Percentiles rank a stretch among this genome's conserved stretches.
These are phyloP conservation scores for Mortierella alpina DNA, from an alignment of 192 early-diverging fungal genomes.

Conservation along the genomic window DNA sequence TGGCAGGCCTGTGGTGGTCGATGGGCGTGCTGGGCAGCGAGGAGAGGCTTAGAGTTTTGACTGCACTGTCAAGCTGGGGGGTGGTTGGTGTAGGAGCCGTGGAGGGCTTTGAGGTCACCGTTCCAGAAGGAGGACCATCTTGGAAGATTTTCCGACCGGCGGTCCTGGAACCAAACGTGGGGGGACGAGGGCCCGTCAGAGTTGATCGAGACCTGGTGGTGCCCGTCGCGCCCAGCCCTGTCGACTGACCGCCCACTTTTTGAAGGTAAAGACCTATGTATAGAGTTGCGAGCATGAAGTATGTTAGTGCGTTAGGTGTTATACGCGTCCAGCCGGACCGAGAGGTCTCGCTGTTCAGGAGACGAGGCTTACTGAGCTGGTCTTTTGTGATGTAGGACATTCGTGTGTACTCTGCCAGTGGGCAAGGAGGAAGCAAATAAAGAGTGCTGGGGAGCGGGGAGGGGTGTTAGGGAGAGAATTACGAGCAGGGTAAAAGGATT, in stretches of 20 bases:
- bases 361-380: too few relatives aligned
- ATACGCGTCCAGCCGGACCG: too few relatives aligned
- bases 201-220: conserved; percentile 39
- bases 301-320: too few relatives aligned
- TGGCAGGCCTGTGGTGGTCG: background rate
- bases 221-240: conserved; percentile 22
- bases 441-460: too few relatives aligned
- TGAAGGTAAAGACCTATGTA: conserved; percentile 40
- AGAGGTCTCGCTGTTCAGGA: too few relatives aligned
- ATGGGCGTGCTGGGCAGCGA: conserved; percentile 1
- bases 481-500: too few relatives aligned
- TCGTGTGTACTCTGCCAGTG: too few relatives aligned
- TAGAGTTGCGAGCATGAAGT: background rate
- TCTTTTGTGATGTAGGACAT: too few relatives aligned
- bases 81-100: conserved; percentile 12
- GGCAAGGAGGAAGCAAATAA: too few relatives aligned
- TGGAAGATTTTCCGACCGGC: conserved; percentile 44
- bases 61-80: conserved; percentile 21
- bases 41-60: conserved; percentile 29
- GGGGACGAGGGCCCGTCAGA: conserved; percentile 38
- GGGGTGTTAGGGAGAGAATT: too few relatives aligned
- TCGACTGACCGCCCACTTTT: conserved; percentile 27
- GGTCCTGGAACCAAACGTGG: conserved; percentile 35
- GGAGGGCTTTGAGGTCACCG: background rate
- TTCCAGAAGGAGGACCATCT: conserved; percentile 12